phyloP scores from a whole-genome alignment of 2,329 filamentous ascomycete species.

The Xylariaceae sp. region DNA sequence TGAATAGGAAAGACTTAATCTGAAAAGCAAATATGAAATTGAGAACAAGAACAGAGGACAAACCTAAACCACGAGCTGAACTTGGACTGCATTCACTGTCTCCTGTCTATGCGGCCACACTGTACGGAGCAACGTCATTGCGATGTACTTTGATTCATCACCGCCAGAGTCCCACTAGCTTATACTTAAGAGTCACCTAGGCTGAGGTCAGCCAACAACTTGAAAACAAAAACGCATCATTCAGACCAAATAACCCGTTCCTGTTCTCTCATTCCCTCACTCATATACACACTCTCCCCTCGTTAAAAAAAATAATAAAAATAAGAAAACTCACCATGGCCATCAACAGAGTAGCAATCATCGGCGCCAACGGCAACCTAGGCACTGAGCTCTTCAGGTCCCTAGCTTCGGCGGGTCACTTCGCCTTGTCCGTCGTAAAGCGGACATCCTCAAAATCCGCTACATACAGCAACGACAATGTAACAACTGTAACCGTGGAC shows the following conservation, averaged over 20 bases:
- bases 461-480: neutral
- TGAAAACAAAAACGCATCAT: neutral
- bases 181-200: too few species aligned
- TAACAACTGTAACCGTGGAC: slow-evolving; percentile 26
- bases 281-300: neutral
- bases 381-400: slow-evolving; percentile 32
- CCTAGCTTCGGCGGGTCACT: slow-evolving; percentile 28
- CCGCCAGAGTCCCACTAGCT: too few species aligned
- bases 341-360: slow-evolving; percentile 34
- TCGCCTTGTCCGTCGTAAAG: slow-evolving; percentile 33
- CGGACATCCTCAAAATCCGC: slow-evolving; percentile 23
- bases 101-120: too few species aligned
- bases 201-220: too few species aligned
- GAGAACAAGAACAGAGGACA: too few species aligned
- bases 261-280: neutral
- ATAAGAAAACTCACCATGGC: slow-evolving; percentile 21
- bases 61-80: too few species aligned
- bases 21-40: too few species aligned
- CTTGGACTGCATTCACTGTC: too few species aligned
- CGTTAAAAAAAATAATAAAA: neutral
- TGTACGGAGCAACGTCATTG: too few species aligned
- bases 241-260: neutral
- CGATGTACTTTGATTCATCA: too few species aligned
- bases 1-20: too few species aligned
- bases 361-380: slow-evolving; percentile 37